Evolutionary conservation across 106 monocot genomes (phyloP), one percentile per base, ranked within the genome.

Genomic region (Dactylorhiza incarnata): DNA sequence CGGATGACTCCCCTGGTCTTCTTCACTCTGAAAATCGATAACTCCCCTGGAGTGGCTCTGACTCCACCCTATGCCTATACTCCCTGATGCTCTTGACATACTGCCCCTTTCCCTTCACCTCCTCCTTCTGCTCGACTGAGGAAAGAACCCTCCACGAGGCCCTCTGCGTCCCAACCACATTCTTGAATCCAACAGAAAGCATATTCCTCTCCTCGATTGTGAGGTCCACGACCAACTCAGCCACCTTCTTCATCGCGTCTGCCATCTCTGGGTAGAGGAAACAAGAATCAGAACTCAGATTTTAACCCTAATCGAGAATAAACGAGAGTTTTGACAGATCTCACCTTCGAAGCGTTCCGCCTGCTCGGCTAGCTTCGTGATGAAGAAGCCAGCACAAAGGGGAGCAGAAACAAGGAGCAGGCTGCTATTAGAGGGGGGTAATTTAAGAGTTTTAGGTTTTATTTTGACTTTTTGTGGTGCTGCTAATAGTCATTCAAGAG

Each of bases 131-230:
- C 82, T 92, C 91, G 74, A 88, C 88, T 54, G 88, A 91, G 14
- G 84, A 88, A 20, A 91, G 77, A 68, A 88, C 88, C 78, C 91
- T 74, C 88, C 88, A 88, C 16, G 88, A 79, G 5, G 91, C 91
- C 73, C 91, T 73, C 78, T 86, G 22, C 43, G 91, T 77, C 23
- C 88, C 91, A 65, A 88, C 80, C 72, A 91, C 88, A 75, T 88
- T 91, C 79, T 91, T 91, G 73, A 88, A 91, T 23, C 91, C 91
- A 17, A 91, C 91, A 29, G 91, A 88, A 37, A 91, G 82, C n/a
- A 91, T 84, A 47, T 91, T 91, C 84, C 91, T 70, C 86, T 91
- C 91, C 88, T 91, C 91, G 75, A 88, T 84, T 17, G 91, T 91
- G 24, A 91, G 79, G 47, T 86, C 88, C 62, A 88, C 91, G 78